phyloP scores from a whole-genome alignment of 768 basidiomycete genomes.

The Leccinum sublutescens region DNA sequence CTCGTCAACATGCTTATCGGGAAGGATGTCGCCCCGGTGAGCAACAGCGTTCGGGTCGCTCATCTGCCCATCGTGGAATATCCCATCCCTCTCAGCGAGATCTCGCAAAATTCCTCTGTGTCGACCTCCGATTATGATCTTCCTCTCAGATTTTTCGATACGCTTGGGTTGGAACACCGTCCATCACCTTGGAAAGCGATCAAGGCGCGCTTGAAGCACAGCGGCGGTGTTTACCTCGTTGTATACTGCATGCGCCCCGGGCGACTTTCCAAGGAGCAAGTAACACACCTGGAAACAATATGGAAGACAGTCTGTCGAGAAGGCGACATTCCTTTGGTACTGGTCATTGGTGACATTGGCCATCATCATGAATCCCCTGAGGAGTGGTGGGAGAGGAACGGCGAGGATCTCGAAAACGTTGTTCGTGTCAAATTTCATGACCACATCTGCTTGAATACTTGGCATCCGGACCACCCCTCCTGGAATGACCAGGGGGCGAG shows the following conservation, averaged over 20 bases:
- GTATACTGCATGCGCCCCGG: constrained; percentile 38
- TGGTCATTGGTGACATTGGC: constrained; percentile 16
- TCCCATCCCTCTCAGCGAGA: constrained; percentile 1
- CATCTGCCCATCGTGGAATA: constrained; percentile 17
- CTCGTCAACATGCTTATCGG: constrained; percentile 39
- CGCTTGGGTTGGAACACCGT: constrained; percentile 19
- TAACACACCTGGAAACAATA: constrained; percentile 34
- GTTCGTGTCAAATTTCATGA: constrained; percentile 17
- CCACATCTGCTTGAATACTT: constrained; percentile 18
- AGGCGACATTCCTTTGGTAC: constrained; percentile 13
- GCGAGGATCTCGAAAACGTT: constrained; percentile 1
- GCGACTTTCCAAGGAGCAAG: constrained; percentile 31
- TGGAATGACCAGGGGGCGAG: constrained; percentile 15
- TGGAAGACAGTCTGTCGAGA: constrained; percentile 14
- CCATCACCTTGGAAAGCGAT: constrained; percentile 16
- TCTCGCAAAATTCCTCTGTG: neutral
- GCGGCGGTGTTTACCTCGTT: constrained; percentile 27
- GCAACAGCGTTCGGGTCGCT: constrained; percentile 18
- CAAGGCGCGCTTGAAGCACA: constrained; percentile 11
- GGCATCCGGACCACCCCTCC: constrained; percentile 15
- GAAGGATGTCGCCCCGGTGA: constrained; percentile 23
- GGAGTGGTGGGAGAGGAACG: constrained; percentile 22
- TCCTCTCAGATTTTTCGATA: constrained; percentile 17
- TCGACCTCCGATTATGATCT: neutral
- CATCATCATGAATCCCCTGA: constrained; percentile 18